phyloP scores from a whole-genome alignment of 2,329 filamentous ascomycete genomes.

The Aureobasidium lini region DNA sequence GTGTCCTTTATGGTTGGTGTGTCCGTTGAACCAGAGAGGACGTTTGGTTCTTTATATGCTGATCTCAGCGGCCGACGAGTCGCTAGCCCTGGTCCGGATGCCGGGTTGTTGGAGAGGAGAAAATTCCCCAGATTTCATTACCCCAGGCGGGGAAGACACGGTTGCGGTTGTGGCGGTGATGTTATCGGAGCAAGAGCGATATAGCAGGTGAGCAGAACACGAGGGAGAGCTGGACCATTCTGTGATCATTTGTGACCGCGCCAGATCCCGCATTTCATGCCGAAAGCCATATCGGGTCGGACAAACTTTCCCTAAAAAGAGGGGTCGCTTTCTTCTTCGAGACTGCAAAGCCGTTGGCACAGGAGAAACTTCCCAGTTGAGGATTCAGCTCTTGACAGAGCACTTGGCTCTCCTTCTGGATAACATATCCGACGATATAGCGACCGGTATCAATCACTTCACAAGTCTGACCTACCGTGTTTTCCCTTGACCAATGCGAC shows the following conservation, averaged over 20 bases:
- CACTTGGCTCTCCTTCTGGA: too few species aligned
- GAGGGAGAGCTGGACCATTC: background rate
- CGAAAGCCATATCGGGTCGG: background rate
- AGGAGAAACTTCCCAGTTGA: background rate
- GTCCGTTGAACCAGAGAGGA: background rate
- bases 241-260: background rate
- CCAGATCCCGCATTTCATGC: background rate
- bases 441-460: too few species aligned
- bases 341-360: background rate
- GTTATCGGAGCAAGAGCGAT: too few species aligned
- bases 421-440: too few species aligned
- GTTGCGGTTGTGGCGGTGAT: background rate
- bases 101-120: background rate
- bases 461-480: too few species aligned
- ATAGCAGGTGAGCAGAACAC: too few species aligned
- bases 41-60: background rate
- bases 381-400: background rate
- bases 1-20: background rate
- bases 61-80: background rate
- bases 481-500: too few species aligned
- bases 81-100: background rate
- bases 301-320: background rate
- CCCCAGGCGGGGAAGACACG: background rate
- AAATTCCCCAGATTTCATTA: background rate
- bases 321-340: background rate